Evolutionary conservation across 768 basidiomycete species (phyloP).

Genomic region (Kwoniella botswanensis): DNA sequence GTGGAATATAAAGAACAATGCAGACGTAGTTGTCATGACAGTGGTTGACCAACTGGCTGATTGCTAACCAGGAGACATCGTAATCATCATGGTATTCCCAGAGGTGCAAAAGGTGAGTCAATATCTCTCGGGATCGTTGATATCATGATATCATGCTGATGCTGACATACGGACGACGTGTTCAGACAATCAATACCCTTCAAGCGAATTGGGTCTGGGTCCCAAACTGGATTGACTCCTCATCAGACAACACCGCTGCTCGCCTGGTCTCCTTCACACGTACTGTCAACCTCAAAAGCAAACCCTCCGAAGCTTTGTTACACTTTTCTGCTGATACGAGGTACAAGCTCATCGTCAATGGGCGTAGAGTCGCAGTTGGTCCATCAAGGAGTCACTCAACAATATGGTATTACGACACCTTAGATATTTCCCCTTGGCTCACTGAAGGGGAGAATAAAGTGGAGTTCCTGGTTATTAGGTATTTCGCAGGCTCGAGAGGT

Average conservation of each 20-base stretch:
- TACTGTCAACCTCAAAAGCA: neutral
- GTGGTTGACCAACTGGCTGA: too few relatives aligned
- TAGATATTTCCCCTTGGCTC: constrained; percentile 29
- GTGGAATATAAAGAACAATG: too few relatives aligned
- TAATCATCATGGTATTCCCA: neutral
- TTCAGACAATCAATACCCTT: constrained; percentile 22
- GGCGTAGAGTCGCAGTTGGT: constrained; percentile 30
- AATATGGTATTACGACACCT: constrained; percentile 38
- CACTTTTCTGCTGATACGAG: constrained; percentile 37
- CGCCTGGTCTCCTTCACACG: constrained; percentile 25
- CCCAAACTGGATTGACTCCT: constrained; percentile 23
- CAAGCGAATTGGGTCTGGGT: constrained; percentile 31
- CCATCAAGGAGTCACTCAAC: constrained; percentile 25
- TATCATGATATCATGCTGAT: neutral
- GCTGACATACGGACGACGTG: neutral
- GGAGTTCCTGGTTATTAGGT: constrained; percentile 31
- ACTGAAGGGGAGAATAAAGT: constrained; percentile 24
- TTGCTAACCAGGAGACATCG: too few relatives aligned
- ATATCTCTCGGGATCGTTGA: neutral
- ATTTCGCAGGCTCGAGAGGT: constrained; percentile 27
- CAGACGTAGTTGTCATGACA: too few relatives aligned
- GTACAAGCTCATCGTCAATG: constrained; percentile 41
- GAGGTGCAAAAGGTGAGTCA: neutral
- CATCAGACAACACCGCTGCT: constrained; percentile 17
- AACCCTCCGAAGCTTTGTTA: constrained; percentile 6